Evolutionary conservation across 1,139 yeast genomes (phyloP).

Genomic region (Geotrichum restrictum): DNA sequence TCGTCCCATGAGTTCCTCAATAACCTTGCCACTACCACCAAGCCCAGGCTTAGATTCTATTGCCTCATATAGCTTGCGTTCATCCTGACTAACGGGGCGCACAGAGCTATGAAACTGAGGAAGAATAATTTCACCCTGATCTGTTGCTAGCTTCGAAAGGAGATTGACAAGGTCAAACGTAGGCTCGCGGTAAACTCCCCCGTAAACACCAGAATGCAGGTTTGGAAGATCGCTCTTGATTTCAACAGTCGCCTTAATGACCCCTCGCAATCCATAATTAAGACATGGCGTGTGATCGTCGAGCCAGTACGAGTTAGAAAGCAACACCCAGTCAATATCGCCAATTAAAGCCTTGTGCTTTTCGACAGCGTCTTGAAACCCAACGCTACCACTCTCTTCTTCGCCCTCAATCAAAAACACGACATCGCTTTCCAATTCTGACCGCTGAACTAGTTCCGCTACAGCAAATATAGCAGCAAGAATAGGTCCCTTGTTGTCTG

Average conservation of each 20-base stretch:
- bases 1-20: slow-evolving; percentile 54
- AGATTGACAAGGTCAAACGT: slow-evolving; percentile 77
- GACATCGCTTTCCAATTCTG: slow-evolving; percentile 63
- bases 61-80: slow-evolving; percentile 56
- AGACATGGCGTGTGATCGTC: slow-evolving; percentile 86
- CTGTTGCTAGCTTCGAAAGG: slow-evolving; percentile 57
- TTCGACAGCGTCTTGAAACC: slow-evolving; percentile 65
- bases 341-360: slow-evolving; percentile 55
- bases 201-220: slow-evolving; percentile 94
- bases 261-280: slow-evolving; percentile 91
- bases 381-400: slow-evolving; percentile 89
- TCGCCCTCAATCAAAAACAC: slow-evolving; percentile 89
- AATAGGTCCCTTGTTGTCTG: slow-evolving; percentile 93
- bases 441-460: slow-evolving; percentile 58
- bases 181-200: slow-evolving; percentile 87
- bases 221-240: slow-evolving; percentile 74
- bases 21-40: not conserved
- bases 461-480: slow-evolving; percentile 87
- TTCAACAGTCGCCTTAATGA: slow-evolving; percentile 70
- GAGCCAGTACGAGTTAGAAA: slow-evolving; percentile 92
- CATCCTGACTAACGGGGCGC: slow-evolving; percentile 52
- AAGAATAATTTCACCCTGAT: slow-evolving; percentile 55
- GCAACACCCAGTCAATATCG: slow-evolving; percentile 75
- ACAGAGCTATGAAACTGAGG: slow-evolving; percentile 71
- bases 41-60: slow-evolving; percentile 47